These are phyloP conservation scores for Aspergillus tubingensis DNA, from an alignment of 2,329 filamentous ascomycete species.

Conservation along the genomic window DNA sequence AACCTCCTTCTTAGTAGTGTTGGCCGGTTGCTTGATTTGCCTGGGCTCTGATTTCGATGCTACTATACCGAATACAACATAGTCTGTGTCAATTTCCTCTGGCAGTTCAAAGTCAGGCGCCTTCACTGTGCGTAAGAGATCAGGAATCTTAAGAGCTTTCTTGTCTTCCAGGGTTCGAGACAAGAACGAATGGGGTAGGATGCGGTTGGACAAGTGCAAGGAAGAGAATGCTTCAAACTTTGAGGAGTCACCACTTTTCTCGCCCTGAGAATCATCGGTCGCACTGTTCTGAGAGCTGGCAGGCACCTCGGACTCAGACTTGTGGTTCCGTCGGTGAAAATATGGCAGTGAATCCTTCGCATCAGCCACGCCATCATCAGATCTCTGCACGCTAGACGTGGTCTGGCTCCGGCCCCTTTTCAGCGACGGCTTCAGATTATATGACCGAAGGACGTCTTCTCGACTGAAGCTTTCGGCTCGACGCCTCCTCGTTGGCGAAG, in stretches of 20 bases:
- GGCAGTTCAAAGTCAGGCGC: constrained; percentile 77
- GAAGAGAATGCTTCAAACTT: constrained; percentile 85
- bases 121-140: constrained; percentile 78
- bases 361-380: constrained; percentile 8
- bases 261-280: constrained; percentile 17
- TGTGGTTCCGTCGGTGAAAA: constrained; percentile 26
- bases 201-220: constrained; percentile 78
- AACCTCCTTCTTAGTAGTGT: constrained; percentile 42
- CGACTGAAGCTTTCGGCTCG: constrained; percentile 60
- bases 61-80: constrained; percentile 84
- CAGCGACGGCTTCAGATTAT: constrained; percentile 30
- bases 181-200: constrained; percentile 78
- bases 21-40: constrained; percentile 53
- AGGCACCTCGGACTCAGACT: constrained; percentile 23
- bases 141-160: constrained; percentile 74
- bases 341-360: constrained; percentile 23
- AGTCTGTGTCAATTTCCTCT: constrained; percentile 80
- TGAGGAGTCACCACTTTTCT: constrained; percentile 50
- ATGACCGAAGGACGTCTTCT: constrained; percentile 58
- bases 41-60: constrained; percentile 85
- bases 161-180: constrained; percentile 77
- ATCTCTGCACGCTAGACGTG: constrained; percentile 30
- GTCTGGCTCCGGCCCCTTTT: constrained; percentile 42
- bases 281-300: constrained; percentile 19
- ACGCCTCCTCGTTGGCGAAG: constrained; percentile 52